phyloP scores from a whole-genome alignment of 495 filamentous ascomycete species.

The Trichodelitschia bisporula region DNA sequence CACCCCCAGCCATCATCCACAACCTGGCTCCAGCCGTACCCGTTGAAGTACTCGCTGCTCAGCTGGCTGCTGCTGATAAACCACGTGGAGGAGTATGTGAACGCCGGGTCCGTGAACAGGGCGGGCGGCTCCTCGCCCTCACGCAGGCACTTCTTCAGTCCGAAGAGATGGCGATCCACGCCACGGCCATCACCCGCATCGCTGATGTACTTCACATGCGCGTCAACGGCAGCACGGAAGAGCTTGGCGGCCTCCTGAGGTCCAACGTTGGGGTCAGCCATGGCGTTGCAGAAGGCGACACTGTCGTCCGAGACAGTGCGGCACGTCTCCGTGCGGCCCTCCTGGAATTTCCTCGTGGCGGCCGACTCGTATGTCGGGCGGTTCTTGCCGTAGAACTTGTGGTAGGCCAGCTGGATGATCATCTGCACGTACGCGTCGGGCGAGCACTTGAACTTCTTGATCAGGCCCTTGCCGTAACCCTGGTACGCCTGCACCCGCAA shows the following conservation, averaged over 20 bases:
- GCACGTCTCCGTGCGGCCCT: conserved; percentile 90
- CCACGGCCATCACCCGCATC: conserved; percentile 79
- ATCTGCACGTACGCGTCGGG: conserved; percentile 97
- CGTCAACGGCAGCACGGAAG: conserved; percentile 57
- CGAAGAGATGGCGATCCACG: conserved; percentile 90
- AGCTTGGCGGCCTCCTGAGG: conserved; percentile 39
- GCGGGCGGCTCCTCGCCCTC: conserved; percentile 62
- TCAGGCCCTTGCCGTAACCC: conserved; percentile 92
- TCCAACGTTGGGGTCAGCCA: conserved; percentile 33
- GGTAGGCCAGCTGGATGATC: conserved; percentile 96
- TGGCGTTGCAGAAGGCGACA: conserved; percentile 73
- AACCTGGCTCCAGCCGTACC: conserved; percentile 98
- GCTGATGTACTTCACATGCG: conserved; percentile 72
- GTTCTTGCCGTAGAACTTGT: conserved; percentile 98
- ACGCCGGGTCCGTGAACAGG: conserved; percentile 73
- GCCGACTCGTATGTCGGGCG: conserved; percentile 96
- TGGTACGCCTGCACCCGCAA: conserved; percentile 85
- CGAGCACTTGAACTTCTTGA: conserved; percentile 98
- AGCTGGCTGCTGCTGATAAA: conserved; percentile 73
- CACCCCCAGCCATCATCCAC: conserved; percentile 78
- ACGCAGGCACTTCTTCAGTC: conserved; percentile 71
- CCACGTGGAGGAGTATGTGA: conserved; percentile 65
- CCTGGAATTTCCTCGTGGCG: conserved; percentile 79
- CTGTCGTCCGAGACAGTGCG: conserved; percentile 78
- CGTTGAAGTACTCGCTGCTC: conserved; percentile 93